Conservation (phyloP, 2,329 filamentous ascomycete species). For the Hypoxylon sp. region DNA sequence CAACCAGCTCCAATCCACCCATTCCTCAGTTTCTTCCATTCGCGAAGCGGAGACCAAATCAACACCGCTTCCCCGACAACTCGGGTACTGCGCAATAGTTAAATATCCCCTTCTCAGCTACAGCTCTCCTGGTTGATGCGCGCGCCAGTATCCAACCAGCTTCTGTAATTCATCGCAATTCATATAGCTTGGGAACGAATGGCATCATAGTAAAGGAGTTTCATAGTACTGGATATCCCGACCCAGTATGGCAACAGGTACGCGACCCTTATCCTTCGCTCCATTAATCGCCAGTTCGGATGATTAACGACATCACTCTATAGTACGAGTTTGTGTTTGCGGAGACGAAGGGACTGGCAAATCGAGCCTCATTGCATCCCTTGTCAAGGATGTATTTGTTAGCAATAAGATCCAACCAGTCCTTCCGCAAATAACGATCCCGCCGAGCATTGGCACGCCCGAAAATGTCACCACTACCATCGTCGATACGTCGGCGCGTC, state of each 20-base stretch:
- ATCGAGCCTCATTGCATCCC: constrained; percentile 91
- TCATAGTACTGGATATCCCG: constrained; percentile 34
- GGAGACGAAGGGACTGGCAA: constrained; percentile 97
- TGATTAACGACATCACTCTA: constrained; percentile 24
- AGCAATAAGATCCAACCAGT: constrained; percentile 95
- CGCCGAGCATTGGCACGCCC: constrained; percentile 90
- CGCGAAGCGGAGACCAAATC: constrained; percentile 30
- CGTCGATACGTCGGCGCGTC: constrained; percentile 95
- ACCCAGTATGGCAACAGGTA: constrained; percentile 52
- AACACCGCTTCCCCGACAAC: constrained; percentile 15
- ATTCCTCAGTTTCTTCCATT: constrained; percentile 6
- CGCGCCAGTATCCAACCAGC: constrained; percentile 4
- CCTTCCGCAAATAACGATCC: constrained; percentile 94
- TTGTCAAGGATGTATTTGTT: constrained; percentile 98
- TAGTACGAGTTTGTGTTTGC: constrained; percentile 93
- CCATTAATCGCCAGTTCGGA: constrained; percentile 17
- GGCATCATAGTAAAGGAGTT: constrained; percentile 42
- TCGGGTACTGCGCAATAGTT: constrained; percentile 7
- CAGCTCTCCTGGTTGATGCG: neutral
- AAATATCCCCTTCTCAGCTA: constrained; percentile 10
- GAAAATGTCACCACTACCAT: constrained; percentile 98
- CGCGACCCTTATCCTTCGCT: constrained; percentile 8
- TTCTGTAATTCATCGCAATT: neutral
- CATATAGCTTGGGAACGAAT: constrained; percentile 41
- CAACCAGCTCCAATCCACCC: constrained; percentile 25